Percentiles rank a stretch among this genome's conserved stretches.
phyloP scores from a whole-genome alignment of 768 basidiomycete species.

The Collybia mongolica region DNA sequence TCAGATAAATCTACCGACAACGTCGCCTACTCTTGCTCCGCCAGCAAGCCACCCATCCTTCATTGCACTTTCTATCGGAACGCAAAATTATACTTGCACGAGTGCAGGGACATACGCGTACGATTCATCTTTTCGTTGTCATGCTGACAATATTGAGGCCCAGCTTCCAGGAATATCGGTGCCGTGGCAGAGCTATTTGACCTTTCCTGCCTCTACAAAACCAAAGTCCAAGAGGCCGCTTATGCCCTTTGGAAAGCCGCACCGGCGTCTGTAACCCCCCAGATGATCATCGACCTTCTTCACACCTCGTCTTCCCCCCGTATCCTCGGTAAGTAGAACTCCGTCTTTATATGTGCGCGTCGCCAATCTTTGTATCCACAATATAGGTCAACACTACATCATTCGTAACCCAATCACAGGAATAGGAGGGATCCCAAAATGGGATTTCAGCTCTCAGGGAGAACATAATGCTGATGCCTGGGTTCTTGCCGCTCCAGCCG shows the following conservation, averaged over 20 bases:
- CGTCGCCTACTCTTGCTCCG: conserved; percentile 26
- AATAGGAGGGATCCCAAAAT: conserved; percentile 41
- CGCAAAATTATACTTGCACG: conserved; percentile 55
- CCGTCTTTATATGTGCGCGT: too few relatives aligned
- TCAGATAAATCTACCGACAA: conserved; percentile 19
- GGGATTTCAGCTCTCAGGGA: conserved; percentile 48
- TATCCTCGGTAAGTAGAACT: background rate
- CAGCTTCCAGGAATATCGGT: conserved; percentile 33
- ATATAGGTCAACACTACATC: conserved; percentile 52
- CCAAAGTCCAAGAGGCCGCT: conserved; percentile 24
- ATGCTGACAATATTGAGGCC: conserved; percentile 10
- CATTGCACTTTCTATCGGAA: conserved; percentile 42
- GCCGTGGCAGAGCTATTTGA: conserved; percentile 51
- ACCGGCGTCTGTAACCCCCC: background rate
- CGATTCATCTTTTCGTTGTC: too few relatives aligned
- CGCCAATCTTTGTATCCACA: too few relatives aligned
- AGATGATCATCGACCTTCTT: conserved; percentile 6
- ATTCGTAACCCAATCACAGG: conserved; percentile 39
- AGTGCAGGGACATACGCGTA: conserved; percentile 38
- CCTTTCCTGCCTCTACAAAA: conserved; percentile 42
- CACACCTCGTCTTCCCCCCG: conserved; percentile 10
- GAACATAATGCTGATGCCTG: conserved; percentile 39
- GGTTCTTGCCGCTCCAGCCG: conserved; percentile 41
- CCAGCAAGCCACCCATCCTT: conserved; percentile 32
- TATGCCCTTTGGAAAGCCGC: conserved; percentile 20